phyloP scores from a whole-genome alignment of 176 grass and related monocot species.

The Areca catechu region DNA sequence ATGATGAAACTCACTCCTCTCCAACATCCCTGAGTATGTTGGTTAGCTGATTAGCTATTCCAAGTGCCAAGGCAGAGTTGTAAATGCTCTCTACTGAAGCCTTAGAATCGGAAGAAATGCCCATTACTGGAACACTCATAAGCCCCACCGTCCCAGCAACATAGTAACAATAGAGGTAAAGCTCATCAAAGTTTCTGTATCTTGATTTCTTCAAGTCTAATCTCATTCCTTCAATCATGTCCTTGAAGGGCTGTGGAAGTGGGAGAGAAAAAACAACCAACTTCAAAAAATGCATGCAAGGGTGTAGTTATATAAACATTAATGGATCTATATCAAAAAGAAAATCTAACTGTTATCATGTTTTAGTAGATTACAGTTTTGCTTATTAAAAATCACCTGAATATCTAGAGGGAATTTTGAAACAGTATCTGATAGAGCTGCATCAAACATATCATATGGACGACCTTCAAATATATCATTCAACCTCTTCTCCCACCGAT shows the following conservation, averaged over 20 bases:
- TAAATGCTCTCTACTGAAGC: conserved; percentile 69
- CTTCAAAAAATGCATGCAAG: not conserved
- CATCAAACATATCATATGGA: conserved; percentile 86
- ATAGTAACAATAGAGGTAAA: conserved; percentile 97
- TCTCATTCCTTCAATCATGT: conserved; percentile 95
- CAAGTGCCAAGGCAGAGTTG: conserved; percentile 73
- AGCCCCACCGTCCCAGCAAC: conserved; percentile 89
- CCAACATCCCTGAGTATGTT: conserved; percentile 97
- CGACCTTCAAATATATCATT: conserved; percentile 71
- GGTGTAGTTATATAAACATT: too few relatives aligned
- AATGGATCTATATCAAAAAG: not conserved
- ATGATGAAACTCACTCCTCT: conserved; percentile 62
- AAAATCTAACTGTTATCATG: not conserved
- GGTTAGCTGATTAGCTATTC: conserved; percentile 92
- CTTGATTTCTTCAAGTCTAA: conserved; percentile 85
- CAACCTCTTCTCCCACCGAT: conserved; percentile 73
- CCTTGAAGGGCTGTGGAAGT: conserved; percentile 78
- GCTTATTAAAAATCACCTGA: conserved; percentile 39
- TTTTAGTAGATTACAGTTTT: not conserved
- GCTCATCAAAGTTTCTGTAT: conserved; percentile 76
- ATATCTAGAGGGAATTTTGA: conserved; percentile 78
- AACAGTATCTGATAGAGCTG: conserved; percentile 61
- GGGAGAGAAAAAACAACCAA: conserved; percentile 3
- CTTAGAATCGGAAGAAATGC: conserved; percentile 64
- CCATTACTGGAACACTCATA: conserved; percentile 98